Evolutionary conservation across 768 basidiomycete genomes (phyloP), one percentile per base, ranked within the genome.

Genomic region (Leccinum pellstonianum): DNA sequence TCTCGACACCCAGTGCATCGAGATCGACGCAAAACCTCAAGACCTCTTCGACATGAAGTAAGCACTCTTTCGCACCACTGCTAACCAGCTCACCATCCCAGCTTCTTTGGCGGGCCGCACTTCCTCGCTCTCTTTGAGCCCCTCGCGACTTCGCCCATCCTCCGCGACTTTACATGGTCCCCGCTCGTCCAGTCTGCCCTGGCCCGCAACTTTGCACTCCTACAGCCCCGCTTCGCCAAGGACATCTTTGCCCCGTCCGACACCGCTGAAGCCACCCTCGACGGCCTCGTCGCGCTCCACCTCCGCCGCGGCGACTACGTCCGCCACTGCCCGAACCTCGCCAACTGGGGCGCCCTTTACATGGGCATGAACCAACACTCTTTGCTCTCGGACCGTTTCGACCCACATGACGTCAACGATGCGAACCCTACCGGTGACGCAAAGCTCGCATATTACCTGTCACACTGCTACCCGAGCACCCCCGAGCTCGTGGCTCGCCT

Each of bases 301-400:
- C 75, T 86, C 46, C 79, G 85, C 0, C 75, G 83, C 1, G 86
- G 86, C 5, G 86, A 86, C 60, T 86, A 81, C 64, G 77, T 81
- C 46, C 79, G 85, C 0, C 85, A 86, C 63, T 86, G 85, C 61
- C 73, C 75, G 2, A 79, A 81, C 41, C 77, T 86, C 37, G 77
- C 78, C 1, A 59, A 68, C 5, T 82, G 81, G 81, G 66, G 70
- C 46, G 63, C 77, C 0, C 58, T 63, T 1, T 86, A 80, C 17
- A 83, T 81, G 74, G 83, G 83, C 11, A 73, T 84, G 37, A 83
- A 82, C 64, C 75, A 77, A 23, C 76, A 78, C 48, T 74, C 79
- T 0, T 79, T 14, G 66, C 58, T 68, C 19, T 3, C 68, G 10
- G 82, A 84, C 60, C 72, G 66, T 52, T 82, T 85, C 68, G 64